Evolutionary conservation across 495 filamentous ascomycete genomes (phyloP).

Genomic region (Cercophora sp.): DNA sequence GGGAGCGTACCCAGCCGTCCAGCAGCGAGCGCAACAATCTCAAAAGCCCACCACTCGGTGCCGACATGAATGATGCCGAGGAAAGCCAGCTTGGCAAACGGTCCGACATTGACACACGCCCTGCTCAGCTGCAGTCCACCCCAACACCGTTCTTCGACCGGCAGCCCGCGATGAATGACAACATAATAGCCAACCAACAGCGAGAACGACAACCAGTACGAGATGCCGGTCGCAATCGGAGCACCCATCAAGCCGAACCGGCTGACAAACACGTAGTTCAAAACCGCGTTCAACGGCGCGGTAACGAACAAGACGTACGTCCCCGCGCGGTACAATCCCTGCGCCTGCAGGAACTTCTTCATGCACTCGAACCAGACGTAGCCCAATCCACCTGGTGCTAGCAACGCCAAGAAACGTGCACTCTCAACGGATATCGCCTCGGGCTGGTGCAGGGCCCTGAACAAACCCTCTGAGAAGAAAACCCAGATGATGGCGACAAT

Average conservation of each 20-base stretch:
- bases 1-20: slow-evolving; percentile 78
- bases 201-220: slow-evolving; percentile 82
- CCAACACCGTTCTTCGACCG: slow-evolving; percentile 58
- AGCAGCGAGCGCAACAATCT: slow-evolving; percentile 88
- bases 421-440: slow-evolving; percentile 69
- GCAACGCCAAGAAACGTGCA: slow-evolving; percentile 66
- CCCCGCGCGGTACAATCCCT: slow-evolving; percentile 88
- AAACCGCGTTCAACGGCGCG: slow-evolving; percentile 67
- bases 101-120: slow-evolving; percentile 61
- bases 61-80: slow-evolving; percentile 83
- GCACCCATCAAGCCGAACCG: slow-evolving; percentile 69
- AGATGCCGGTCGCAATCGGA: slow-evolving; percentile 76
- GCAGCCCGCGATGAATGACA: slow-evolving; percentile 56
- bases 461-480: slow-evolving; percentile 66
- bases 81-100: slow-evolving; percentile 70
- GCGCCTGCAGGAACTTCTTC: slow-evolving; percentile 91
- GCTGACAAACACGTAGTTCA: slow-evolving; percentile 81
- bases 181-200: slow-evolving; percentile 68
- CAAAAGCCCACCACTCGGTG: slow-evolving; percentile 95
- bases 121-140: slow-evolving; percentile 64
- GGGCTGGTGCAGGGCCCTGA: slow-evolving; percentile 72
- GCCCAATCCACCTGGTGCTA: slow-evolving; percentile 81
- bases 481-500: slow-evolving; percentile 76
- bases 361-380: slow-evolving; percentile 92
- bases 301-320: slow-evolving; percentile 83